Conservation (phyloP, 805 yeast genomes). For the Candida coleopterorum region DNA sequence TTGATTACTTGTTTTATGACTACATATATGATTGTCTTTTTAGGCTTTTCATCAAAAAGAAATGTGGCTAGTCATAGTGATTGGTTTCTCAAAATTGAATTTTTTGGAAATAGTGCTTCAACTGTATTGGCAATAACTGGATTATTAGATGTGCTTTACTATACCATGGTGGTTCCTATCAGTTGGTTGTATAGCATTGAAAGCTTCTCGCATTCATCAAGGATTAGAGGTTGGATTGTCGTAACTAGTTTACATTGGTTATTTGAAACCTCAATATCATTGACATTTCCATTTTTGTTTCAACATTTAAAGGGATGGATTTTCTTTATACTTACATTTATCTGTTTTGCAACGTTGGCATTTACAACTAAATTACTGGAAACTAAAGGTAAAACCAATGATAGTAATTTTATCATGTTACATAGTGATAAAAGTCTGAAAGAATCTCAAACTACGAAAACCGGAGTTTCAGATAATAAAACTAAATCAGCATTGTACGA, state of each 20-base stretch:
- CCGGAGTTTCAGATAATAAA: not conserved
- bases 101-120: constrained; percentile 32
- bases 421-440: not conserved
- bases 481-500: not conserved
- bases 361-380: constrained; percentile 40
- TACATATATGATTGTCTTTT: constrained; percentile 3
- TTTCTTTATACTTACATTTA: constrained; percentile 32
- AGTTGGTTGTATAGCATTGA: constrained; percentile 51
- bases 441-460: not conserved
- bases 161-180: constrained; percentile 42
- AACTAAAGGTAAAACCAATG: constrained; percentile 23
- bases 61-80: constrained; percentile 3
- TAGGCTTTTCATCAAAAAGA: constrained; percentile 4
- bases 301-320: constrained; percentile 33
- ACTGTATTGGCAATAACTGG: constrained; percentile 40
- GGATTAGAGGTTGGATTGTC: constrained; percentile 43
- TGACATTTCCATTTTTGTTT: constrained; percentile 37
- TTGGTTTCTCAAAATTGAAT: constrained; percentile 9
- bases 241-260: constrained; percentile 46
- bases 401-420: constrained; percentile 1
- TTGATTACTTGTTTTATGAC: constrained; percentile 12
- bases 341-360: constrained; percentile 26
- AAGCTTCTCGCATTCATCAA: constrained; percentile 40
- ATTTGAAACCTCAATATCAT: constrained; percentile 30
- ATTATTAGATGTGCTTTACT: constrained; percentile 41